These are phyloP conservation scores for Taxillus chinensis DNA, from an alignment of 164 flowering plant species.

Conservation along the genomic window DNA sequence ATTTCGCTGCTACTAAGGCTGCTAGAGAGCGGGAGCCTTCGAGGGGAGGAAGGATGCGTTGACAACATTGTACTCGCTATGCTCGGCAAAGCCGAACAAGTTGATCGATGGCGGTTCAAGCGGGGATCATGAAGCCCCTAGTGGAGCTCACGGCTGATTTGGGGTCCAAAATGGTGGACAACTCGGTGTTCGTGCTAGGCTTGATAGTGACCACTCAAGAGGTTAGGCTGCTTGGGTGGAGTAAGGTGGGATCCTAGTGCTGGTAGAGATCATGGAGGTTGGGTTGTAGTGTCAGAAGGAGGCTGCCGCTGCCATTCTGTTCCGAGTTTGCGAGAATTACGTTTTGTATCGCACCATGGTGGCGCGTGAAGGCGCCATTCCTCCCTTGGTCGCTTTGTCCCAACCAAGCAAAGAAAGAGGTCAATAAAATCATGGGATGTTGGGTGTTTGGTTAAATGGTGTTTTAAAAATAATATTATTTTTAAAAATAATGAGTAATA, in stretches of 20 bases:
- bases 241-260: conserved; percentile 83
- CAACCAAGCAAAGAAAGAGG: conserved; percentile 85
- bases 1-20: conserved; percentile 57
- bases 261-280: conserved; percentile 78
- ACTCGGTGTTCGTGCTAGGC: conserved; percentile 60
- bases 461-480: no score
- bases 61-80: conserved; percentile 64
- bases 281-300: conserved; percentile 79
- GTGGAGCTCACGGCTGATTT: conserved; percentile 84
- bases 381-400: conserved; percentile 71
- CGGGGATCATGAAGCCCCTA: conserved; percentile 66
- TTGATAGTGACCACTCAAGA: conserved; percentile 39
- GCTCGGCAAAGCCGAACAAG: conserved; percentile 60
- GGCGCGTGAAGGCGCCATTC: conserved; percentile 88
- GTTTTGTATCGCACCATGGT: conserved; percentile 51
- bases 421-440: conserved; percentile 2
- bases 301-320: conserved; percentile 46
- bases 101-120: conserved; percentile 49
- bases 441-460: no score
- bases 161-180: conserved; percentile 76
- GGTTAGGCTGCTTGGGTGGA: conserved; percentile 55
- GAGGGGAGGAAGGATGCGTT: conserved; percentile 86
- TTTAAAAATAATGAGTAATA: no score
- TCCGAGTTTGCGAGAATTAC: conserved; percentile 56
- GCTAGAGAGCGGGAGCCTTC: conserved; percentile 42